Conservation (phyloP, 2,329 filamentous ascomycete genomes). For the Ceratocystiopsis minuta region DNA sequence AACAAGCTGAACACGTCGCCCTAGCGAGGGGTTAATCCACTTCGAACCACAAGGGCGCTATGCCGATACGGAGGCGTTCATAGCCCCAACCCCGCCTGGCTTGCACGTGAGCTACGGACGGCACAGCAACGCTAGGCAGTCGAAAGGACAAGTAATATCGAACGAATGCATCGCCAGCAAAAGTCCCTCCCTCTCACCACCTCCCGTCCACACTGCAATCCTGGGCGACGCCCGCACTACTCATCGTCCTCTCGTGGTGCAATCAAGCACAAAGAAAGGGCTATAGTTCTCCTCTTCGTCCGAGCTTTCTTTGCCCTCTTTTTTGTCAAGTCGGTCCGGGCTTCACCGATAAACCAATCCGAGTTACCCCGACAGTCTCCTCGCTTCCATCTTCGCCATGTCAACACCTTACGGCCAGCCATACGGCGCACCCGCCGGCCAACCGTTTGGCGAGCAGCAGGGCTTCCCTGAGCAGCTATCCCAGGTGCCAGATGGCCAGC, state of each 20-base stretch:
- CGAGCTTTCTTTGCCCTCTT: background rate
- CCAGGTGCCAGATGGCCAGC: conserved; percentile 17
- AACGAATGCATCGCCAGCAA: background rate
- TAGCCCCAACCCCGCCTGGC: too few relatives aligned
- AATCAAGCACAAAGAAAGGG: too few relatives aligned
- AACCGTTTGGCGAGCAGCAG: conserved; percentile 21
- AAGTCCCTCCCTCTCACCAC: background rate
- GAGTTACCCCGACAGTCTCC: background rate
- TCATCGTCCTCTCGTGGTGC: too few relatives aligned
- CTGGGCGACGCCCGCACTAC: too few relatives aligned
- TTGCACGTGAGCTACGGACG: too few relatives aligned
- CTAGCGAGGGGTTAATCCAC: too few relatives aligned
- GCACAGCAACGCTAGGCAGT: too few relatives aligned
- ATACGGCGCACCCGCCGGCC: conserved; percentile 13
- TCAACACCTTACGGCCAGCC: conserved; percentile 32
- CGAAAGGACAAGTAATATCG: background rate
- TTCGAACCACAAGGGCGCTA: too few relatives aligned
- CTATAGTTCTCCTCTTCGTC: too few relatives aligned
- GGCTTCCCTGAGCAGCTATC: conserved; percentile 12
- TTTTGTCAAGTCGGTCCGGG: background rate
- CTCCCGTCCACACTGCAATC: too few relatives aligned
- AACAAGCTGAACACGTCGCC: too few relatives aligned
- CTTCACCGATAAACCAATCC: background rate
- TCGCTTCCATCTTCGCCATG: conserved; percentile 23
- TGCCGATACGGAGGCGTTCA: too few relatives aligned